Evolutionary conservation across 106 monocot species (phyloP).

Genomic region (Gastrodia elata): DNA sequence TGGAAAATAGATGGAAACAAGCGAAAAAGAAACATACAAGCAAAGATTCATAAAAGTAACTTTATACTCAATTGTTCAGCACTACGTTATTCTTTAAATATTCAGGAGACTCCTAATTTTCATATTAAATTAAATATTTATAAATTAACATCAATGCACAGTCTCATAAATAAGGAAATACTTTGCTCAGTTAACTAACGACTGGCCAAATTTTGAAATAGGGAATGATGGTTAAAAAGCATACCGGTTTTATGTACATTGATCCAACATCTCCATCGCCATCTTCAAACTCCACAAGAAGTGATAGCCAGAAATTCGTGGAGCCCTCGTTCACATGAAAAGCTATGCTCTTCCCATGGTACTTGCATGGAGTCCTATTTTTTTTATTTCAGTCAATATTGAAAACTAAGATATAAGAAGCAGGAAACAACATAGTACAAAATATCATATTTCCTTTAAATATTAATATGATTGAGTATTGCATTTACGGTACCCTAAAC

Average conservation of each 20-base stretch:
- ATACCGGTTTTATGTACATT: conserved; percentile 79
- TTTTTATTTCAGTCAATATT: neutral
- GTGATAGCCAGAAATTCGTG: conserved; percentile 89
- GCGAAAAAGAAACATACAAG: neutral
- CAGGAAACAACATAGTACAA: neutral
- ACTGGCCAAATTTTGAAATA: neutral
- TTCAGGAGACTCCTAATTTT: neutral
- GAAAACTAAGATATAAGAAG: neutral
- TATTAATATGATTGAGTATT: neutral
- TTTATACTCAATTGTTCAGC: neutral
- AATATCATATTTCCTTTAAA: neutral
- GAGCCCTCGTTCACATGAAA: conserved; percentile 97
- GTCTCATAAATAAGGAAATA: neutral
- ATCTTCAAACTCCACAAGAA: conserved; percentile 87
- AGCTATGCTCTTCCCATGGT: conserved; percentile 63
- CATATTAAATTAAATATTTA: neutral
- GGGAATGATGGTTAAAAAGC: neutral
- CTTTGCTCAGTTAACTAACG: neutral
- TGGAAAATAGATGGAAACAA: neutral
- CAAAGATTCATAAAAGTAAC: neutral
- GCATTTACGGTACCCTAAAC: neutral
- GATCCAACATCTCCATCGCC: conserved; percentile 93
- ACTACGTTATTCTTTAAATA: neutral
- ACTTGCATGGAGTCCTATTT: conserved; percentile 74
- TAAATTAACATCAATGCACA: neutral